A percentile compares a stretch with the other conserved stretches of the same genome.
Evolutionary conservation across 208 protist species (phyloP).

Genomic region (Hexamita inflata): DNA sequence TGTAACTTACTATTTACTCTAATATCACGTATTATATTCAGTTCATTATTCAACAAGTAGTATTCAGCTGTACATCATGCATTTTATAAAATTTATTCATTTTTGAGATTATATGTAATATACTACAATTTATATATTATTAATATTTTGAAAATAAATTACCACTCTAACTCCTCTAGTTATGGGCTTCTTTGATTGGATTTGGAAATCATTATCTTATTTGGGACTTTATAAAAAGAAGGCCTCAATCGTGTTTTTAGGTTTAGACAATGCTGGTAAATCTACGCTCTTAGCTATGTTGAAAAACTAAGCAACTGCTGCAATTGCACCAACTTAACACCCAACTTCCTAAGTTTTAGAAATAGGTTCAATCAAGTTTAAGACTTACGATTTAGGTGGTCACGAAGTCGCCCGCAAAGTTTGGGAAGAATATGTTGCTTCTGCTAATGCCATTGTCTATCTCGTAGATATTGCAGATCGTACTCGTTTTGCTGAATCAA

Average conservation of each 20-base stretch:
- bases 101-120: no score
- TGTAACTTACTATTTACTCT: no score
- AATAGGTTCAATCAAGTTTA: conserved; percentile 90
- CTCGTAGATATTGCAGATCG: conserved; percentile 84
- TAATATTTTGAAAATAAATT: no score
- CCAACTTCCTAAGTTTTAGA: conserved; percentile 72
- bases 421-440: conserved; percentile 82
- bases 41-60: no score
- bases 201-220: background rate
- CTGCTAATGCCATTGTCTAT: conserved; percentile 92
- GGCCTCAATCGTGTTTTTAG: conserved; percentile 35
- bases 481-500: conserved; percentile 79
- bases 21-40: no score
- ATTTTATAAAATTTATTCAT: no score
- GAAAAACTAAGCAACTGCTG: conserved; percentile 22
- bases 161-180: no score
- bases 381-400: conserved; percentile 62
- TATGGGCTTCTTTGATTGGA: conserved; percentile 25
- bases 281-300: conserved; percentile 41
- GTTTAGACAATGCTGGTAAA: conserved; percentile 44
- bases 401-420: conserved; percentile 38
- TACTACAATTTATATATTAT: no score
- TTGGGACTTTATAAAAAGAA: conserved; percentile 23
- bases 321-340: conserved; percentile 36
- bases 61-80: no score